These are phyloP conservation scores for Orychophragmus violaceus DNA, from an alignment of 345 rosid genomes.

Conservation along the genomic window DNA sequence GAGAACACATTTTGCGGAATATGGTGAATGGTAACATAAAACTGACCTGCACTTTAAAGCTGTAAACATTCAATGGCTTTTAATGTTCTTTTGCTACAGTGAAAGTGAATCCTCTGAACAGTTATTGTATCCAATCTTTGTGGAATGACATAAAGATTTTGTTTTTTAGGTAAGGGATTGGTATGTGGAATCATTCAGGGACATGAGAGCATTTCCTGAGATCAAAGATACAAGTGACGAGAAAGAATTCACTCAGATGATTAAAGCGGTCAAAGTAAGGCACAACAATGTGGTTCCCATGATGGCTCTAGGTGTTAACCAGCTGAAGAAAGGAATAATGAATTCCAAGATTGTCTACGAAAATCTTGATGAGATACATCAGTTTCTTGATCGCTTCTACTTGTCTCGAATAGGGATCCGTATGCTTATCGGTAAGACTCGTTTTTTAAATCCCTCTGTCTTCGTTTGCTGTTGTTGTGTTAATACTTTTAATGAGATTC, in stretches of 20 bases:
- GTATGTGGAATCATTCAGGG: conserved; percentile 96
- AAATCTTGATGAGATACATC: conserved; percentile 80
- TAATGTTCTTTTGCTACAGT: conserved; percentile 1
- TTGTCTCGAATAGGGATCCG: conserved; percentile 92
- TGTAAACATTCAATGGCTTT: conserved; percentile 2
- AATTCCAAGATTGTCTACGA: conserved; percentile 31
- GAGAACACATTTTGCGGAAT: too few species aligned
- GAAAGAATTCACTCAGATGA: conserved; percentile 83
- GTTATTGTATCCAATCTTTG: neutral
- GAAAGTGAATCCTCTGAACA: neutral
- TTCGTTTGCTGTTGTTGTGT: neutral
- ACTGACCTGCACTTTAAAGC: too few species aligned
- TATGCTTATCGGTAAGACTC: conserved; percentile 71
- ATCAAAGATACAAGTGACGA: conserved; percentile 64
- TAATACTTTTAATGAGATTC: conserved; percentile 10
- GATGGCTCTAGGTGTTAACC: conserved; percentile 98
- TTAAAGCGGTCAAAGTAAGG: conserved; percentile 91
- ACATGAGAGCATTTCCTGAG: conserved; percentile 77
- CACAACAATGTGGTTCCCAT: conserved; percentile 96
- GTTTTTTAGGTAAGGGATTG: conserved; percentile 82
- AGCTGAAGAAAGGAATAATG: conserved; percentile 75
- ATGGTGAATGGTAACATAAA: too few species aligned
- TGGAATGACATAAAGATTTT: too few species aligned
- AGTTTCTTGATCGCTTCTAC: conserved; percentile 93
- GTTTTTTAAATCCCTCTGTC: neutral